A percentile compares a stretch with the other conserved stretches of the same genome.
These are phyloP conservation scores for Spinacia oleracea DNA, from an alignment of 179 eudicot species.

Conservation along the genomic window DNA sequence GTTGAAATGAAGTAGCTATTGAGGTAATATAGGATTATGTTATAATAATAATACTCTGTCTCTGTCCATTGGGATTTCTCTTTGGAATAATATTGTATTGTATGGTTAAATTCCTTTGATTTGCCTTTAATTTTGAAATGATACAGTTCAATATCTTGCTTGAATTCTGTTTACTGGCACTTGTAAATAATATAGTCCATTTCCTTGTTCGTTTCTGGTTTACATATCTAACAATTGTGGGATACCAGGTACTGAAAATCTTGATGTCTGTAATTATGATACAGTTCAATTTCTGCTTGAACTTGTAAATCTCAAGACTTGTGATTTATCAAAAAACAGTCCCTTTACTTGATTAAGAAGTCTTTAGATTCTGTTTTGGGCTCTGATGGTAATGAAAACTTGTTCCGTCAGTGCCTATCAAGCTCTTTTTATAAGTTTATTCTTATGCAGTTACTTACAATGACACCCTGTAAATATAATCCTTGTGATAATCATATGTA, in stretches of 20 bases:
- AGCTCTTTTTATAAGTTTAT: not conserved
- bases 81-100: not conserved
- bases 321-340: no score
- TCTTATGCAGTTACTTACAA: not conserved
- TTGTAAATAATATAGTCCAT: not conserved
- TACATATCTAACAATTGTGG: not conserved
- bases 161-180: not conserved
- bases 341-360: no score
- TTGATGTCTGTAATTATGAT: conserved; percentile 32
- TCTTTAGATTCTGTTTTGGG: no score
- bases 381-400: no score
- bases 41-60: not conserved
- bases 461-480: not conserved
- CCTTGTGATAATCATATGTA: not conserved
- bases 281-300: no score
- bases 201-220: not conserved
- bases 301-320: no score
- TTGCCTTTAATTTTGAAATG: not conserved
- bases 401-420: no score
- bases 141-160: not conserved
- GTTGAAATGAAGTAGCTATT: not conserved
- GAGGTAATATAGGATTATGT: no score
- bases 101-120: not conserved
- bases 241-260: conserved; percentile 33
- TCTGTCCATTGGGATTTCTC: not conserved